These are phyloP conservation scores for Colletotrichum nymphaeae DNA, from an alignment of 2,329 filamentous ascomycete genomes.

Conservation along the genomic window DNA sequence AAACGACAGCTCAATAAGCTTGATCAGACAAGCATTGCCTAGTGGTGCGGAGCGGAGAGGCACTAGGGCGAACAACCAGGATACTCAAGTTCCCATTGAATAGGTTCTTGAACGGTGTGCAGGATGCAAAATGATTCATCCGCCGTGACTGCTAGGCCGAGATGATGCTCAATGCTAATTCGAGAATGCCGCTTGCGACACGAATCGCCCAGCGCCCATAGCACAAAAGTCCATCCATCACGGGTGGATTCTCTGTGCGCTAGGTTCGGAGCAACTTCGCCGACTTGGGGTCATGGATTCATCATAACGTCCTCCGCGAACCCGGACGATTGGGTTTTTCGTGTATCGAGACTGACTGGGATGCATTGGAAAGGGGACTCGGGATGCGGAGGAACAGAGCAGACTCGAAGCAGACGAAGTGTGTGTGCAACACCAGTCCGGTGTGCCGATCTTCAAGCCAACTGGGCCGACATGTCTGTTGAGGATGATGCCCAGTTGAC, in stretches of 20 bases:
- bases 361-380: background rate
- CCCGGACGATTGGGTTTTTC: conserved; percentile 15
- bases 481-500: background rate
- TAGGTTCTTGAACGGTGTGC: conserved; percentile 9
- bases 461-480: background rate
- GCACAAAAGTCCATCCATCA: background rate
- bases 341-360: background rate
- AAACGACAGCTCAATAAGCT: background rate
- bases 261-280: background rate
- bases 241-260: conserved; percentile 9
- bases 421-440: background rate
- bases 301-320: background rate
- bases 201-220: conserved; percentile 3
- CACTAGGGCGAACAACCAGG: no score
- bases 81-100: background rate
- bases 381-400: conserved; percentile 1
- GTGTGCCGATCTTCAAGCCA: background rate
- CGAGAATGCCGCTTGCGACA: conserved; percentile 1
- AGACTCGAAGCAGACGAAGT: background rate
- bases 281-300: background rate
- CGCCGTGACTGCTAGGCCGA: background rate
- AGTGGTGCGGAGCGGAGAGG: background rate
- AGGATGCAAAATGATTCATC: background rate
- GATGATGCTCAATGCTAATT: background rate
- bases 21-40: background rate